These are phyloP conservation scores for Lolium perenne DNA, from an alignment of 176 grass and related monocot species.

Conservation along the genomic window DNA sequence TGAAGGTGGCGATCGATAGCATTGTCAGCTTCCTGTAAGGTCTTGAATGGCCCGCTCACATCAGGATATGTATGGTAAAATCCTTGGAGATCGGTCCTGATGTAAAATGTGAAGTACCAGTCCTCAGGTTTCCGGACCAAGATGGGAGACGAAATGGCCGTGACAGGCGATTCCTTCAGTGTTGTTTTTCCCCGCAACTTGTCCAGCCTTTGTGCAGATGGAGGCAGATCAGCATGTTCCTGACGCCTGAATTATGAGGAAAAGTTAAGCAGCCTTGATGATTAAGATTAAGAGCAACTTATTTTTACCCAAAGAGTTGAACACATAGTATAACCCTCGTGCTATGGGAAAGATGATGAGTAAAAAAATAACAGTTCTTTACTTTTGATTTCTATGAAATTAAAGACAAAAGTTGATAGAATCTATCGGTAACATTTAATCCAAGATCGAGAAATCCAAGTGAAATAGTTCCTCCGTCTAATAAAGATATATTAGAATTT, in stretches of 20 bases:
- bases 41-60: background rate
- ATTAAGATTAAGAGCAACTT: background rate
- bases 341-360: background rate
- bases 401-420: too few species aligned
- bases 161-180: background rate
- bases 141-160: background rate
- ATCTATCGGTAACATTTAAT: too few species aligned
- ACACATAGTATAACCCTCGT: background rate
- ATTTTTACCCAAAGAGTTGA: background rate
- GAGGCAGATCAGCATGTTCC: background rate
- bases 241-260: background rate
- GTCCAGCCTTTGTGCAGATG: background rate
- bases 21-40: slow-evolving; percentile 4
- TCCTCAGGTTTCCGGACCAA: too few species aligned
- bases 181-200: background rate
- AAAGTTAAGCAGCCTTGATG: background rate
- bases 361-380: too few species aligned
- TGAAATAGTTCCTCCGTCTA: too few species aligned
- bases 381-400: too few species aligned
- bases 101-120: background rate
- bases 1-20: background rate
- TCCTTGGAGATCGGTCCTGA: background rate
- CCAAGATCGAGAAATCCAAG: too few species aligned
- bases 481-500: too few species aligned
- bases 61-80: background rate